phyloP scores from a whole-genome alignment of 1,284 basidiomycete genomes.

The Trichosporon asahii region DNA sequence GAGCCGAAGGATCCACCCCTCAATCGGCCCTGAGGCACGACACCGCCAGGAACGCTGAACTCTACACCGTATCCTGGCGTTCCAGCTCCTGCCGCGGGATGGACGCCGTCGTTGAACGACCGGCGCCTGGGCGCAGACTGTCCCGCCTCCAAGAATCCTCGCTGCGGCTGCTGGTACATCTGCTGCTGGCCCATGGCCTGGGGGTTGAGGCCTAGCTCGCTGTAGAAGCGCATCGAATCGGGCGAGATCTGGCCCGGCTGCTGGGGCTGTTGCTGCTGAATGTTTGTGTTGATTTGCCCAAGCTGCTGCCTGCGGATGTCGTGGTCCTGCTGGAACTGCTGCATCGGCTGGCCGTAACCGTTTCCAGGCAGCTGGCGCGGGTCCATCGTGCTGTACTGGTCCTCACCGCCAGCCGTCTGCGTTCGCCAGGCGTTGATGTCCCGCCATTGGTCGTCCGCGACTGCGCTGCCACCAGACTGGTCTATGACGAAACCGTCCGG shows the following conservation, averaged over 20 bases:
- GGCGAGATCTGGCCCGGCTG: slow-evolving; percentile 41
- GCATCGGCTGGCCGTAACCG: slow-evolving; percentile 14
- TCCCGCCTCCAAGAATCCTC: neutral
- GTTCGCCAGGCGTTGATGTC: slow-evolving; percentile 27
- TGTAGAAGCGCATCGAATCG: slow-evolving; percentile 44
- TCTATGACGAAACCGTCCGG: neutral
- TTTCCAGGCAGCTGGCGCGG: slow-evolving; percentile 40
- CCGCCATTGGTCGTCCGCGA: slow-evolving; percentile 18
- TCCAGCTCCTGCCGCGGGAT: slow-evolving; percentile 45
- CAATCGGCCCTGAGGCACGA: slow-evolving; percentile 24
- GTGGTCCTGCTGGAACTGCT: slow-evolving; percentile 26
- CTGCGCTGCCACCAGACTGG: neutral
- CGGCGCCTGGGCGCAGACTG: slow-evolving; percentile 11
- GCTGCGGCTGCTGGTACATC: slow-evolving; percentile 7
- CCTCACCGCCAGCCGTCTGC: slow-evolving; percentile 16
- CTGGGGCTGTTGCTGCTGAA: slow-evolving; percentile 24
- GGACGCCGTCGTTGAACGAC: slow-evolving; percentile 38
- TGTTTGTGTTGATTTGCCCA: slow-evolving; percentile 16
- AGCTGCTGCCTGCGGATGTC: slow-evolving; percentile 10
- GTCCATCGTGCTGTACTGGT: slow-evolving; percentile 32
- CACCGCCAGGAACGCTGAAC: slow-evolving; percentile 32
- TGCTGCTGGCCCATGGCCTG: neutral
- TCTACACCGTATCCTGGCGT: slow-evolving; percentile 49
- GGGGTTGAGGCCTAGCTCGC: slow-evolving; percentile 31
- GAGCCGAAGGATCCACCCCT: slow-evolving; percentile 28